Evolutionary conservation across 164 flowering plant genomes (phyloP), one percentile per base, ranked within the genome.

Genomic region (Malania oleifera): DNA sequence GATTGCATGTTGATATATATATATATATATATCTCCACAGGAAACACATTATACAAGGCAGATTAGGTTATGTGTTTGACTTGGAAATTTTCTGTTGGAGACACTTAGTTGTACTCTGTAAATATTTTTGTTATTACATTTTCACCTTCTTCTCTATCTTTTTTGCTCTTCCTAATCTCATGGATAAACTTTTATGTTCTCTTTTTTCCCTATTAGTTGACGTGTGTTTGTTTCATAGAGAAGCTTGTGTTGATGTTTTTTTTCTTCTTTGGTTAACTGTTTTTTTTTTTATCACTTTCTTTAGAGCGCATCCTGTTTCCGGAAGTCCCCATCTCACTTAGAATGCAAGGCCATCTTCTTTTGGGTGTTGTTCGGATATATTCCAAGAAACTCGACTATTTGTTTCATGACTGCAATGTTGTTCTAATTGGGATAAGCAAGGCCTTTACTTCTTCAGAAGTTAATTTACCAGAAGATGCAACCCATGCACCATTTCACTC

Each of bases 281-380:
- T 51, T 0, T 17, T 5, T 29, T 59, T 5, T 34, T 41, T 54
- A 45, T 43, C 25, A 50, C 13, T 38, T 14, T 52, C 44, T 38
- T 13, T 57, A 89, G 96, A 85, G 55, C 64, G 71, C n/a, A 90
- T 93, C 31, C 80, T 93, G 83, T 74, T 54, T 66, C 90, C 96
- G 0, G 87, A 84, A 57, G 96, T 85, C 4, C 98, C 96, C 0
- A 80, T 95, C 60, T 96, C 98, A 0, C 68, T 91, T 63, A 73
- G 99, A 63, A 71, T 85, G 85, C 83, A 91, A 0, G 91, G 85
- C 18, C 85, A 84, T 72, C 95, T 95, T 65, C 75, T 95, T 24
- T 52, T 91, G 61, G 97, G 99, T 15, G 89, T 95, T 59, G 97
- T 87, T 54, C 75, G 99, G 44, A 91, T 95, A 62, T 89, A 89